phyloP scores from a whole-genome alignment of 257 asterid species.

The Agastache rugosa region DNA sequence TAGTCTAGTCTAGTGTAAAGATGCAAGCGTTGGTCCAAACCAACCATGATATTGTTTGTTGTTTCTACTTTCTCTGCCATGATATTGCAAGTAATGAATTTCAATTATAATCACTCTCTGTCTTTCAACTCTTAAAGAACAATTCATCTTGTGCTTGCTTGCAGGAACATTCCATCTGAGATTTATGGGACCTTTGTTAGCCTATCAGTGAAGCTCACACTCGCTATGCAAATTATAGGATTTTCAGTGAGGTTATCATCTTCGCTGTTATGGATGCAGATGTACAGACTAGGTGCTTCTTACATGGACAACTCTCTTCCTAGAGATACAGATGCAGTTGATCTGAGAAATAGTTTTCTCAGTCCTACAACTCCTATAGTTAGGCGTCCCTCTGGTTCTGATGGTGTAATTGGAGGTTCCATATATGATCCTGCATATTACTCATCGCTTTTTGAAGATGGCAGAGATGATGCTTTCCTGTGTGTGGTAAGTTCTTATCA shows the following conservation, averaged over 20 bases:
- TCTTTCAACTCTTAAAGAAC: conserved; percentile 16
- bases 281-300: conserved; percentile 94
- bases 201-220: conserved; percentile 82
- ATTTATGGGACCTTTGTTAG: conserved; percentile 67
- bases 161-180: conserved; percentile 81
- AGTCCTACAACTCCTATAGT: conserved; percentile 76
- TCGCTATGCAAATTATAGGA: conserved; percentile 85
- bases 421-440: conserved; percentile 79
- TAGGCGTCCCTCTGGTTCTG: conserved; percentile 69
- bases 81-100: too few relatives aligned
- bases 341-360: conserved; percentile 81
- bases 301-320: conserved; percentile 58
- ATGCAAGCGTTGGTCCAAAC: too few relatives aligned
- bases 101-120: not conserved
- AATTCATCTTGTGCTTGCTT: conserved; percentile 13
- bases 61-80: too few relatives aligned
- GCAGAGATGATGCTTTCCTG: conserved; percentile 54
- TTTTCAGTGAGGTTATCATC: conserved; percentile 79
- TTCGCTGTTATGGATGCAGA: conserved; percentile 88
- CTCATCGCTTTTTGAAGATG: conserved; percentile 82
- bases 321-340: conserved; percentile 66
- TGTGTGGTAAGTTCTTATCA: conserved; percentile 54
- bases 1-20: too few relatives aligned
- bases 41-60: too few relatives aligned
- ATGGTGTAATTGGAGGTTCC: conserved; percentile 76